phyloP scores from a whole-genome alignment of 2,329 filamentous ascomycete genomes.

The Alternaria triticina region DNA sequence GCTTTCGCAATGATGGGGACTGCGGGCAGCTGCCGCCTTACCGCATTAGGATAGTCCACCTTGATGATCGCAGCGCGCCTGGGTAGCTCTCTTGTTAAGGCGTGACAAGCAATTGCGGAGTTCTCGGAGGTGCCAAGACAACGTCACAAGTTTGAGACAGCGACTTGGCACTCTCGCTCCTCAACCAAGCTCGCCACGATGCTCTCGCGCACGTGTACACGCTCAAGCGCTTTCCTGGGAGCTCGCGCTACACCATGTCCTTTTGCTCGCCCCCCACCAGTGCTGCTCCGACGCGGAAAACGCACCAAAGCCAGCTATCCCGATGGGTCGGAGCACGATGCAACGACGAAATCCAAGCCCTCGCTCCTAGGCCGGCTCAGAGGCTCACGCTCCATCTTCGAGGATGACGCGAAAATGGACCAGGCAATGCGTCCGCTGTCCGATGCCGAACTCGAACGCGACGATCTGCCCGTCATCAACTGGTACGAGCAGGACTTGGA shows the following conservation, averaged over 20 bases:
- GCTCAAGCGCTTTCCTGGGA: constrained; percentile 31
- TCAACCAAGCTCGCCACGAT: constrained; percentile 17
- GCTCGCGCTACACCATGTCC: constrained; percentile 26
- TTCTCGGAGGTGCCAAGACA: constrained; percentile 34
- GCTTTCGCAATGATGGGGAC: background rate
- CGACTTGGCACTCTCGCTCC: background rate
- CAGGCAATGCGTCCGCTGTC: constrained; percentile 19
- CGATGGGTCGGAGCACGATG: constrained; percentile 8
- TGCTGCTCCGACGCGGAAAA: constrained; percentile 30
- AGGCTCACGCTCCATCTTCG: constrained; percentile 1
- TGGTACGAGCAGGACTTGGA: constrained; percentile 42
- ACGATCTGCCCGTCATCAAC: constrained; percentile 28
- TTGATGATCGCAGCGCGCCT: background rate
- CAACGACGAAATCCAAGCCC: background rate
- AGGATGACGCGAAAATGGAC: constrained; percentile 10
- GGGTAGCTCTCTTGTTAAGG: background rate
- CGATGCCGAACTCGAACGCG: constrained; percentile 28
- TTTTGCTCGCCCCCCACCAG: constrained; percentile 20
- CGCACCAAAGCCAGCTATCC: constrained; percentile 20
- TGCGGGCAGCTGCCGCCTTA: background rate
- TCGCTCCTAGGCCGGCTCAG: constrained; percentile 5
- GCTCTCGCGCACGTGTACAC: constrained; percentile 28
- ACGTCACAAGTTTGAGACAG: constrained; percentile 15
- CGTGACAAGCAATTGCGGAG: constrained; percentile 18
- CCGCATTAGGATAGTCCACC: background rate